A percentile compares a stretch with the other conserved stretches of the same genome.
These are phyloP conservation scores for Pseudogymnoascus sp. DNA, from an alignment of 2,329 filamentous ascomycete species.

Conservation along the genomic window DNA sequence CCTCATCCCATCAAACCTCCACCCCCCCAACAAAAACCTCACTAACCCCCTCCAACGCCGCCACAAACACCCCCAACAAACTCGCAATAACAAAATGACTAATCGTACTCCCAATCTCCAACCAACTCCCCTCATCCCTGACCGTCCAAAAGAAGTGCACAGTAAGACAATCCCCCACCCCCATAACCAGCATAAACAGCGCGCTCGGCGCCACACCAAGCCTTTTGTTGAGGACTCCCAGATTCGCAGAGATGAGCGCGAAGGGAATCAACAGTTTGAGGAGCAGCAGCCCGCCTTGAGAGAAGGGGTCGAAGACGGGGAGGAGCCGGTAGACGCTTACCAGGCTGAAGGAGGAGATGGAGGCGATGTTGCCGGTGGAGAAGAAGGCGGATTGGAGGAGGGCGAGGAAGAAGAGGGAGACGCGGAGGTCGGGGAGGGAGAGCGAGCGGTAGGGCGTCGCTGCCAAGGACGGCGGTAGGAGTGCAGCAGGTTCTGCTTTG, in stretches of 20 bases:
- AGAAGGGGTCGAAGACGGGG: constrained; percentile 89
- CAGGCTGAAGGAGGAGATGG: constrained; percentile 84
- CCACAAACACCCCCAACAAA: constrained; percentile 82
- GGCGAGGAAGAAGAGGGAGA: constrained; percentile 90
- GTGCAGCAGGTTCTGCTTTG: background rate
- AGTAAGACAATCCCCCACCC: constrained; percentile 82
- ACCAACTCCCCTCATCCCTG: constrained; percentile 90
- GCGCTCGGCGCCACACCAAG: constrained; percentile 80
- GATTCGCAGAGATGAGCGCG: constrained; percentile 80
- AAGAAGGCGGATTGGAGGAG: constrained; percentile 95
- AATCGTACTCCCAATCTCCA: constrained; percentile 96
- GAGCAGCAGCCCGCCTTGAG: constrained; percentile 77
- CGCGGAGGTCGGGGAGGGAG: constrained; percentile 73
- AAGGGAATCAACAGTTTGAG: constrained; percentile 92
- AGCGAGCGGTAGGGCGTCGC: constrained; percentile 50
- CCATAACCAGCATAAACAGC: constrained; percentile 91
- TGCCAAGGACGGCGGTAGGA: constrained; percentile 20
- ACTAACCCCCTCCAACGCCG: constrained; percentile 76
- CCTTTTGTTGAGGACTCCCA: constrained; percentile 83
- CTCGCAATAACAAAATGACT: constrained; percentile 93
- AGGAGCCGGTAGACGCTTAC: constrained; percentile 83
- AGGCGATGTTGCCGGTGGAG: constrained; percentile 92
- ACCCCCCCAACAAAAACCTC: constrained; percentile 76
- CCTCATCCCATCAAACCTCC: constrained; percentile 41
- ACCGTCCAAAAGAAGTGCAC: constrained; percentile 98